Percentiles rank a stretch among this genome's conserved stretches.
Evolutionary conservation across 1,284 basidiomycete genomes (phyloP).

Genomic region (Trametes polyzona): DNA sequence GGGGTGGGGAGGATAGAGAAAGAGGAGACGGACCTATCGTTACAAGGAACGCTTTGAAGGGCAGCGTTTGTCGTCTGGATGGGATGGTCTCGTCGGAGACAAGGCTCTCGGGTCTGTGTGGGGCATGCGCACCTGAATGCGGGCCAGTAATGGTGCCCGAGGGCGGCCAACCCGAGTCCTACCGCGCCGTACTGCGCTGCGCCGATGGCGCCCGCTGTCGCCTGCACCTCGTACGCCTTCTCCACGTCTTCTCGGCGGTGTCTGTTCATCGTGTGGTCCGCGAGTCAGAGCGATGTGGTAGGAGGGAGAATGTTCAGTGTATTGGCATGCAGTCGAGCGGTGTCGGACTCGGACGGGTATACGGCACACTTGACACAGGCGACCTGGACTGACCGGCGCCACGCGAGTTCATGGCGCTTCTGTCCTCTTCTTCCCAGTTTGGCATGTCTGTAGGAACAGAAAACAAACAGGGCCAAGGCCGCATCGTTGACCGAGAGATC

Average conservation of each 20-base stretch:
- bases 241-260: conserved; percentile 33
- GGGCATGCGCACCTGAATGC: conserved; percentile 60
- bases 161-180: conserved; percentile 62
- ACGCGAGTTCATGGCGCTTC: conserved; percentile 5
- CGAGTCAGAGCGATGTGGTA: not conserved
- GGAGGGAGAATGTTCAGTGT: not conserved
- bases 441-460: conserved; percentile 4
- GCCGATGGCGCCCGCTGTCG: conserved; percentile 50
- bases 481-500: too few relatives aligned
- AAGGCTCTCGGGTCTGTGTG: not conserved
- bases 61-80: conserved; percentile 73
- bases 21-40: conserved; percentile 50
- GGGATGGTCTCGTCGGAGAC: not conserved
- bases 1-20: not conserved
- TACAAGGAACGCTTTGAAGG: conserved; percentile 79
- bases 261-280: conserved; percentile 27
- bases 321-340: not conserved
- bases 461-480: not conserved
- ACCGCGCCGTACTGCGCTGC: conserved; percentile 55
- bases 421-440: not conserved
- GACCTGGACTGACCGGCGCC: conserved; percentile 2
- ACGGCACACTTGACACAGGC: conserved; percentile 35
- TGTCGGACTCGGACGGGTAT: conserved; percentile 36
- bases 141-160: conserved; percentile 82
- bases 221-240: conserved; percentile 34